Conservation (phyloP, 2,329 filamentous ascomycete genomes). For the Trematosphaeria pertusa region DNA sequence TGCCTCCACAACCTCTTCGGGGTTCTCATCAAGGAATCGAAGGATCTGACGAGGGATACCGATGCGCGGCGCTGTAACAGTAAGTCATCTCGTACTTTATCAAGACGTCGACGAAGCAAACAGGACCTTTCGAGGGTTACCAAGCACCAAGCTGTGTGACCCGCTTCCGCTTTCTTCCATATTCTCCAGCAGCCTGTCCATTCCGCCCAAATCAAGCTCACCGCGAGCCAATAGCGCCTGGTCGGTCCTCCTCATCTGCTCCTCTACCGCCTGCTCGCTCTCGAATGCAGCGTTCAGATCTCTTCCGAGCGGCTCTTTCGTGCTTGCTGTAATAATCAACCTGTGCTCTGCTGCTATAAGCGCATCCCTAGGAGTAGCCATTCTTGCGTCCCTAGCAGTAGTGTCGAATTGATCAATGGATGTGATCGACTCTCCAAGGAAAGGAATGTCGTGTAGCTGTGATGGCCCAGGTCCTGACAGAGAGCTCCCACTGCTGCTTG, state of each 20-base stretch:
- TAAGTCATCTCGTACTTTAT: constrained; percentile 1
- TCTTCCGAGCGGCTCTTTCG: constrained; percentile 38
- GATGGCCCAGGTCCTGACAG: constrained; percentile 51
- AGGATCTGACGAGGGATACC: background rate
- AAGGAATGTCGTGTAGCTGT: constrained; percentile 50
- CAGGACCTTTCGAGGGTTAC: constrained; percentile 43
- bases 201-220: constrained; percentile 56
- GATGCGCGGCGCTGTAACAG: background rate
- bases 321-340: constrained; percentile 50
- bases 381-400: constrained; percentile 47
- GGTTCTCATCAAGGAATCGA: too few species aligned
- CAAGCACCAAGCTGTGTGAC: constrained; percentile 33
- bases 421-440: constrained; percentile 52
- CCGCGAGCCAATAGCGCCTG: constrained; percentile 53
- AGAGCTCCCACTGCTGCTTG: constrained; percentile 42
- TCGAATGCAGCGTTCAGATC: constrained; percentile 38
- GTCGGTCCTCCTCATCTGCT: constrained; percentile 43
- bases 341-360: constrained; percentile 54
- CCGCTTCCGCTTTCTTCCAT: constrained; percentile 38
- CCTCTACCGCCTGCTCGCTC: constrained; percentile 37
- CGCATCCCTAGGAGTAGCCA: constrained; percentile 54
- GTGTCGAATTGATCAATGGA: constrained; percentile 53
- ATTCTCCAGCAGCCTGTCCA: constrained; percentile 54
- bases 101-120: constrained; percentile 43
- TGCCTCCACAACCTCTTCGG: too few species aligned